phyloP scores from a whole-genome alignment of 208 protist species.

The Leptomonas seymouri region DNA sequence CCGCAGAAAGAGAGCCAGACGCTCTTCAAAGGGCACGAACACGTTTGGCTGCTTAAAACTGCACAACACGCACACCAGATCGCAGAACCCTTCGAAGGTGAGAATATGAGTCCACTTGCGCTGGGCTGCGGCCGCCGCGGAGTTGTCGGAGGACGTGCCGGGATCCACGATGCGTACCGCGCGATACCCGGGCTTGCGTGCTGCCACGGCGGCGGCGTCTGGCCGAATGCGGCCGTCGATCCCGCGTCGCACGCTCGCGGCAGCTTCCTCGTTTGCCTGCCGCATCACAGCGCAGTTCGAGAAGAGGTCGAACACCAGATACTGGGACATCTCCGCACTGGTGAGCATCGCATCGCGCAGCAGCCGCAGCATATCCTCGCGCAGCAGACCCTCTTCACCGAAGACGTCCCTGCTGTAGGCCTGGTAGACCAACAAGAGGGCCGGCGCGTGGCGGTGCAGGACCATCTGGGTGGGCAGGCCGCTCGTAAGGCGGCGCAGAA shows the following conservation, averaged over 20 bases:
- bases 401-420: slow-evolving; percentile 80
- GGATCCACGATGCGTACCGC: slow-evolving; percentile 71
- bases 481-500: slow-evolving; percentile 55
- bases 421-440: slow-evolving; percentile 67
- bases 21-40: slow-evolving; percentile 72
- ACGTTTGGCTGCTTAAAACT: slow-evolving; percentile 90
- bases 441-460: slow-evolving; percentile 53
- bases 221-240: slow-evolving; percentile 56
- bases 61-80: slow-evolving; percentile 86
- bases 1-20: slow-evolving; percentile 70
- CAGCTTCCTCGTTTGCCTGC: slow-evolving; percentile 52
- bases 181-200: slow-evolving; percentile 39
- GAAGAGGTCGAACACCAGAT: slow-evolving; percentile 86
- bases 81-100: slow-evolving; percentile 76
- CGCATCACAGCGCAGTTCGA: slow-evolving; percentile 63
- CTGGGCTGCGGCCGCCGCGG: slow-evolving; percentile 23
- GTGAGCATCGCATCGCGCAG: slow-evolving; percentile 89
- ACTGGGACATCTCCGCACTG: slow-evolving; percentile 87
- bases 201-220: slow-evolving; percentile 1
- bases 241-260: slow-evolving; percentile 51
- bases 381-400: slow-evolving; percentile 67
- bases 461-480: slow-evolving; percentile 62
- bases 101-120: slow-evolving; percentile 40
- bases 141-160: slow-evolving; percentile 23
- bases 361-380: slow-evolving; percentile 70